Percentiles rank a stretch among this genome's conserved stretches.
Conservation (phyloP, 1,284 basidiomycete species). For the Termitomyces sp. region DNA sequence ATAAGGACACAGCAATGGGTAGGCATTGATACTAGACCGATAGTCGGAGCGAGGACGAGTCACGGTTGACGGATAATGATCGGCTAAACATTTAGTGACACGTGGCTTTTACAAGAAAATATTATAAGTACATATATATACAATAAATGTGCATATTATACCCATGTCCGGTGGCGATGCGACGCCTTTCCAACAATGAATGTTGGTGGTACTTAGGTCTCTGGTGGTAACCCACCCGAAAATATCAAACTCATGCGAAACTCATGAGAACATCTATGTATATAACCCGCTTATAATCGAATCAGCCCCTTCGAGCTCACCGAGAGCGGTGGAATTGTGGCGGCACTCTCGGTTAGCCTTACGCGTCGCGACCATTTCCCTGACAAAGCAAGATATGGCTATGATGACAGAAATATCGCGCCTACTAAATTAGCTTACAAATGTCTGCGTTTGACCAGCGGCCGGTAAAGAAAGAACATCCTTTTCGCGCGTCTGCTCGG, state of each 20-base stretch:
- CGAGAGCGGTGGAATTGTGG: neutral
- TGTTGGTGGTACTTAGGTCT: neutral
- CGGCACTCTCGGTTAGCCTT: neutral
- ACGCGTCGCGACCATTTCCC: neutral
- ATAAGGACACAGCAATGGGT: slow-evolving; percentile 9
- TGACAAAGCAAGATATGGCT: neutral
- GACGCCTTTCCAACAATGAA: neutral
- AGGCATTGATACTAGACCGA: slow-evolving; percentile 1
- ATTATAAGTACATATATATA: neutral
- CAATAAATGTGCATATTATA: neutral
- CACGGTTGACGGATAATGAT: neutral
- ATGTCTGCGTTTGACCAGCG: neutral
- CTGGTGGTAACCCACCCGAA: neutral
- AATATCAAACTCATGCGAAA: neutral
- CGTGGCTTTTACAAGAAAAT: slow-evolving; percentile 1
- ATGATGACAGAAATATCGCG: neutral
- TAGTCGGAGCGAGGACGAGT: neutral
- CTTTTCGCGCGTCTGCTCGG: slow-evolving; percentile 8
- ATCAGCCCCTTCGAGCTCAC: neutral
- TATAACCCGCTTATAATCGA: no score
- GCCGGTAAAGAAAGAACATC: neutral
- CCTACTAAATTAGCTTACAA: neutral
- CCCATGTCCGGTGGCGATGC: neutral
- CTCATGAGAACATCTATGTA: neutral
- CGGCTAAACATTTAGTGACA: neutral